A percentile compares a stretch with the other conserved stretches of the same genome.
Evolutionary conservation across 768 basidiomycete species (phyloP).

Genomic region (Lentinula edodes): DNA sequence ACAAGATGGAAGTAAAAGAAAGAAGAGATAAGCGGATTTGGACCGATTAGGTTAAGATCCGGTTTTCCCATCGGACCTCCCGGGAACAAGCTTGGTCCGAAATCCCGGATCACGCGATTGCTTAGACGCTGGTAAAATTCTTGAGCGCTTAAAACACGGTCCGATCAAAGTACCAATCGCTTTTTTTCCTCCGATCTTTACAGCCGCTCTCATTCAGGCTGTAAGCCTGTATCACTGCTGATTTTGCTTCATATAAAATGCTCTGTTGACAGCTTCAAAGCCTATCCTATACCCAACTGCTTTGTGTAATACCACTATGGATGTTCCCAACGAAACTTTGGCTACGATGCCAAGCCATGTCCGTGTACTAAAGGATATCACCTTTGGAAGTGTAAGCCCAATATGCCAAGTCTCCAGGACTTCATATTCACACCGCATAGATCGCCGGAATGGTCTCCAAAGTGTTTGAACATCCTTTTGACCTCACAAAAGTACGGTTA

Average conservation of each 20-base stretch:
- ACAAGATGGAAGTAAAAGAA: neutral
- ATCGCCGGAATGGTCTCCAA: constrained; percentile 81
- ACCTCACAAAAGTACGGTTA: constrained; percentile 86
- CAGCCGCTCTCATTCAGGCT: neutral
- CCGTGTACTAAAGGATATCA: constrained; percentile 38
- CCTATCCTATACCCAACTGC: constrained; percentile 60
- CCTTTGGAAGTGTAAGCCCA: constrained; percentile 41
- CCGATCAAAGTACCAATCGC: neutral
- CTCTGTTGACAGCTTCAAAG: neutral
- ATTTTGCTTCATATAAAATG: neutral
- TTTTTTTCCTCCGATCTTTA: neutral
- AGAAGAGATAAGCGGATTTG: neutral
- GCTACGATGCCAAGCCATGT: constrained; percentile 9
- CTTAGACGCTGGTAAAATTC: neutral
- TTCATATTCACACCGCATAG: constrained; percentile 26
- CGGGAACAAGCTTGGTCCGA: neutral
- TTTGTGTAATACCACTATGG: constrained; percentile 84
- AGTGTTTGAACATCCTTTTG: constrained; percentile 89
- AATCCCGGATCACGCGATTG: neutral
- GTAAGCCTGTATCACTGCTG: neutral
- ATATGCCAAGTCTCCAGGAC: neutral
- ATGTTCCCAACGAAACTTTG: constrained; percentile 58
- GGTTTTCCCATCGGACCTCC: neutral
- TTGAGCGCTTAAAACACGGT: neutral
- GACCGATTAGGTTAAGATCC: neutral